These are phyloP conservation scores for Ettlia oleoabundans DNA, from an alignment of 139 green algal genomes.

Conservation along the genomic window DNA sequence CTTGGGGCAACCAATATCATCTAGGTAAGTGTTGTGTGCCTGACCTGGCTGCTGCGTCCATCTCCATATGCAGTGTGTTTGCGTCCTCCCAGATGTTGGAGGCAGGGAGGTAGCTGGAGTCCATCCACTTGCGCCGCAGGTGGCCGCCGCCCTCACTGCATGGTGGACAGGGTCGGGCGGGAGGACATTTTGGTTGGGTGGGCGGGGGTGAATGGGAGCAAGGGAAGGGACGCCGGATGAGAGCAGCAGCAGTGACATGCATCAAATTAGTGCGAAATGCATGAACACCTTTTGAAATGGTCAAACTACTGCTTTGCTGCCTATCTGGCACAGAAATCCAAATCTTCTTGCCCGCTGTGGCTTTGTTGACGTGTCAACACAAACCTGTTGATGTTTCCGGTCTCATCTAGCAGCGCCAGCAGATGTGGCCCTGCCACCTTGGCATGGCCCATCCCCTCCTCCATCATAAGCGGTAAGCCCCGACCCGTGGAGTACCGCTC, in stretches of 20 bases:
- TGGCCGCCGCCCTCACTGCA: slow-evolving; percentile 4
- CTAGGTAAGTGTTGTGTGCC: too few relatives aligned
- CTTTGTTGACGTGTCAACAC: too few relatives aligned
- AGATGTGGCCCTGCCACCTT: background rate
- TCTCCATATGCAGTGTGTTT: slow-evolving; percentile 14
- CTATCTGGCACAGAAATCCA: too few relatives aligned
- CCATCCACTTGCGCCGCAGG: slow-evolving; percentile 30
- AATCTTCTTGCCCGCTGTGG: too few relatives aligned
- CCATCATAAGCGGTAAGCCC: slow-evolving; percentile 7
- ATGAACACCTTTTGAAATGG: too few relatives aligned
- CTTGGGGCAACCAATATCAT: too few relatives aligned
- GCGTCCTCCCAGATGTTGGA: slow-evolving; percentile 17
- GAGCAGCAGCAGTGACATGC: too few relatives aligned
- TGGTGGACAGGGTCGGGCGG: background rate
- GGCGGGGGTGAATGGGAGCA: background rate
- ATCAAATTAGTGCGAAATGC: too few relatives aligned
- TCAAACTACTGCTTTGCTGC: background rate
- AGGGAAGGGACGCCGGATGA: too few relatives aligned
- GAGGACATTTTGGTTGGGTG: too few relatives aligned
- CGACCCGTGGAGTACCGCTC: slow-evolving; percentile 21
- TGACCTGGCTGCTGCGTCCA: background rate
- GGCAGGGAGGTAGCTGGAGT: slow-evolving; percentile 3
- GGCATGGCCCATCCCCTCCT: slow-evolving; percentile 18
- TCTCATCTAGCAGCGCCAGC: slow-evolving; percentile 15
- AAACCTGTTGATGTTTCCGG: background rate